Base-by-base conservation (phyloP, 129 eudicot genomes). In the Mikania micrantha region DNA sequence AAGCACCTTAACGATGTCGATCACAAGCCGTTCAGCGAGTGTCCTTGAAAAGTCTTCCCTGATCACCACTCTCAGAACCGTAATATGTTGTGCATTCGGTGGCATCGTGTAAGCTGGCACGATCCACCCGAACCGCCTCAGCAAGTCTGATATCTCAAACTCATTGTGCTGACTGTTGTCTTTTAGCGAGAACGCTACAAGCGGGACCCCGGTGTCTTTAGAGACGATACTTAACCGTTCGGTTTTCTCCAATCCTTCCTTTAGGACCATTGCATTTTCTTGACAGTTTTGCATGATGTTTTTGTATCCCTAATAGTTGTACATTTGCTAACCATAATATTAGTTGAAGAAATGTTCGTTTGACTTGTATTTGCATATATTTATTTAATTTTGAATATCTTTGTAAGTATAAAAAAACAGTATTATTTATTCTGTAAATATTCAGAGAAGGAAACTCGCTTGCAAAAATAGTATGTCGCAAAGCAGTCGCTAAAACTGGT, bases 41-140 rank as follows among this genome's bases (percentile, higher is more conserved):
- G 96, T 85, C 29, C 94, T 75, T 3, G 96, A 85, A 53, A 91
- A 90, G 67, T 90, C 97, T 70, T 90, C 97, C 0, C 97, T 79
- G 9, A 90, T 79, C 1, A 90, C 97, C 7, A 90, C 97, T 2
- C 97, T 87, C 0, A 90, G 69, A 15, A 90, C 97, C 0, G 97
- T 90, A 5, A 90, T 60, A 44, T 90, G 91, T 64, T 87, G 79
- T 9, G 95, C 95, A 34, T 90, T 67, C 0, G 95, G 79, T 9
- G 97, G 97, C 97, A 90, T 90, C 11, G 97, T 84, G 87, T 90
- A 90, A 40, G 97, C 97, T 0, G 97, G 97, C 53, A 90, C 92
- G 28, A 90, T 87, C 97, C 97, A 90, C 22, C 97, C 97, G 27
- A 52, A 90, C 24, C 97, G 86, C 28, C 95, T 83, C 25, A 90